Evolutionary conservation across 306 rosid species (phyloP).

Genomic region (Quercus dentata): DNA sequence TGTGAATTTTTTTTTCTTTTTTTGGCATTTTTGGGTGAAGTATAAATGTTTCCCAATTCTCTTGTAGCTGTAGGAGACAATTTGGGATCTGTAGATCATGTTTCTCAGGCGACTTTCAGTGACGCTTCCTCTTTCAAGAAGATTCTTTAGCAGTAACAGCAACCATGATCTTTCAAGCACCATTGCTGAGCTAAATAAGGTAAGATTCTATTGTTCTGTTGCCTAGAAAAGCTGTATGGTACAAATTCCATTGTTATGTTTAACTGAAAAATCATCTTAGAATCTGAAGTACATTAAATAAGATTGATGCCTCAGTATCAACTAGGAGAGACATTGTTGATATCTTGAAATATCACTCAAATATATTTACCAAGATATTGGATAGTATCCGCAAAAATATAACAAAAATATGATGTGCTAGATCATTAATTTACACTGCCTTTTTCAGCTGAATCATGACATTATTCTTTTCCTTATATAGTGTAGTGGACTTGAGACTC

Average conservation of each 20-base stretch:
- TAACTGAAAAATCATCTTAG: not conserved
- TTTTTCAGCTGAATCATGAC: not conserved
- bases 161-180: conserved; percentile 47
- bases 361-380: too few species aligned
- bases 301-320: too few species aligned
- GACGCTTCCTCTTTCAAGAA: conserved; percentile 45
- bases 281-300: not conserved
- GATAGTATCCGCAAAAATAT: too few species aligned
- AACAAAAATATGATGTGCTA: not conserved
- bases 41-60: not conserved
- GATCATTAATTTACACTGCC: not conserved
- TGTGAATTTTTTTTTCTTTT: too few species aligned
- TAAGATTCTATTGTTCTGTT: conserved; percentile 3
- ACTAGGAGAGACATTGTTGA: too few species aligned
- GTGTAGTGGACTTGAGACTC: not conserved
- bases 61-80: conserved; percentile 12
- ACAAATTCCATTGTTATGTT: not conserved
- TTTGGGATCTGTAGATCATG: conserved; percentile 35
- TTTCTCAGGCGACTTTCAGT: conserved; percentile 54
- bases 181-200: conserved; percentile 79
- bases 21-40: not conserved
- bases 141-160: conserved; percentile 44
- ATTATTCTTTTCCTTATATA: not conserved
- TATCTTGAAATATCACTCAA: too few species aligned
- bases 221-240: not conserved